Conservation (phyloP, 108 stramenopile genomes). For the Skeletonema menzelii region DNA sequence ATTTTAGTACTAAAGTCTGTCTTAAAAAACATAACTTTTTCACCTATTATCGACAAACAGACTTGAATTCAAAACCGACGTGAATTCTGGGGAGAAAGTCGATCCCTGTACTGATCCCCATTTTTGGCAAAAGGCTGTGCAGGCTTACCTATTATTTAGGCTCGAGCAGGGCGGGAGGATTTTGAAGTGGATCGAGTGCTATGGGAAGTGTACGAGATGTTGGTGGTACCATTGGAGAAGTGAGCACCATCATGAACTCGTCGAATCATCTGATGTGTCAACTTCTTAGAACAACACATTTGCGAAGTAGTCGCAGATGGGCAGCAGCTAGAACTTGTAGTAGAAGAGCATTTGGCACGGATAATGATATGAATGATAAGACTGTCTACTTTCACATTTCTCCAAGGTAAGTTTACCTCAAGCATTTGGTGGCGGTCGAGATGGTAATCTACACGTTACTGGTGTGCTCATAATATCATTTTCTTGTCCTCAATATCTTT, state of each 20-base stretch:
- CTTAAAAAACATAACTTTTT: too few species aligned
- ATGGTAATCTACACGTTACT: neutral
- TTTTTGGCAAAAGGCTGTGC: neutral
- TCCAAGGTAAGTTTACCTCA: conserved; percentile 9
- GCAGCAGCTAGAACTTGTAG: neutral
- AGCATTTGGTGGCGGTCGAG: too few species aligned
- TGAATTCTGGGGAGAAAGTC: neutral
- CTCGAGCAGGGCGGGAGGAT: neutral
- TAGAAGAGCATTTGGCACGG: neutral
- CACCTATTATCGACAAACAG: too few species aligned
- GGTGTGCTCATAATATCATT: neutral
- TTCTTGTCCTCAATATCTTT: neutral
- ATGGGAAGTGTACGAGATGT: neutral
- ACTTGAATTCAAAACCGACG: neutral
- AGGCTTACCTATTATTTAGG: too few species aligned
- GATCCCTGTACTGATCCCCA: neutral
- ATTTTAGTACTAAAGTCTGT: too few species aligned
- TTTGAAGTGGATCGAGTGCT: too few species aligned
- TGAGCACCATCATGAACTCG: neutral
- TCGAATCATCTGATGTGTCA: neutral
- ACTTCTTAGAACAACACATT: neutral
- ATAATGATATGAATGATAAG: neutral
- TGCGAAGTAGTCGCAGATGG: neutral
- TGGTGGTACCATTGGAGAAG: neutral
- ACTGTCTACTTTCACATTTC: conserved; percentile 19